These are phyloP conservation scores for Macrolepiota albuminosa DNA, from an alignment of 768 basidiomycete genomes.

Conservation along the genomic window DNA sequence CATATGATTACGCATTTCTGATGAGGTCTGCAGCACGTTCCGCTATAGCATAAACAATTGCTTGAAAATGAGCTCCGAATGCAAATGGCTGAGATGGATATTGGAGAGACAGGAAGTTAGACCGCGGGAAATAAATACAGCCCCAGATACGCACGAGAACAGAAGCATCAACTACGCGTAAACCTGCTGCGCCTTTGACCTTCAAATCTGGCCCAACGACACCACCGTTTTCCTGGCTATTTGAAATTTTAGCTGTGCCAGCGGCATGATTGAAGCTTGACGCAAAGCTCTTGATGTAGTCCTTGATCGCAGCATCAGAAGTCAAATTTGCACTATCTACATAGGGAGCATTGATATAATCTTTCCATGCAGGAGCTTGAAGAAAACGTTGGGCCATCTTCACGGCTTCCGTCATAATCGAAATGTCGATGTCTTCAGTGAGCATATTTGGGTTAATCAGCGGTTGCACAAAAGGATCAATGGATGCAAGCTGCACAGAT, in stretches of 20 bases:
- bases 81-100: background rate
- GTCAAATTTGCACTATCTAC: constrained; percentile 5
- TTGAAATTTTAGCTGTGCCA: constrained; percentile 3
- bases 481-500: constrained; percentile 5
- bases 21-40: constrained; percentile 8
- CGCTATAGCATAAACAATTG: constrained; percentile 3
- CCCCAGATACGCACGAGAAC: background rate
- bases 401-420: background rate
- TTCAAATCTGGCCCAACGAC: constrained; percentile 8
- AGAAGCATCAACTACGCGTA: constrained; percentile 6
- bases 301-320: background rate
- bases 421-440: constrained; percentile 5
- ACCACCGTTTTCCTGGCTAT: background rate
- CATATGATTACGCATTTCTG: background rate
- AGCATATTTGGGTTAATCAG: constrained; percentile 13
- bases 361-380: constrained; percentile 5
- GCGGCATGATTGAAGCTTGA: constrained; percentile 1
- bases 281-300: constrained; percentile 1
- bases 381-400: background rate
- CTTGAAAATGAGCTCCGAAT: constrained; percentile 6
- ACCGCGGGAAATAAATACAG: background rate
- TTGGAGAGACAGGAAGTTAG: background rate
- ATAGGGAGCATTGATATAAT: background rate
- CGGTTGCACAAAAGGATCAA: constrained; percentile 7
- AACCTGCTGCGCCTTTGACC: constrained; percentile 2